Evolutionary conservation across 2,329 filamentous ascomycete species (phyloP).

Genomic region (Pyrenochaeta sp.): DNA sequence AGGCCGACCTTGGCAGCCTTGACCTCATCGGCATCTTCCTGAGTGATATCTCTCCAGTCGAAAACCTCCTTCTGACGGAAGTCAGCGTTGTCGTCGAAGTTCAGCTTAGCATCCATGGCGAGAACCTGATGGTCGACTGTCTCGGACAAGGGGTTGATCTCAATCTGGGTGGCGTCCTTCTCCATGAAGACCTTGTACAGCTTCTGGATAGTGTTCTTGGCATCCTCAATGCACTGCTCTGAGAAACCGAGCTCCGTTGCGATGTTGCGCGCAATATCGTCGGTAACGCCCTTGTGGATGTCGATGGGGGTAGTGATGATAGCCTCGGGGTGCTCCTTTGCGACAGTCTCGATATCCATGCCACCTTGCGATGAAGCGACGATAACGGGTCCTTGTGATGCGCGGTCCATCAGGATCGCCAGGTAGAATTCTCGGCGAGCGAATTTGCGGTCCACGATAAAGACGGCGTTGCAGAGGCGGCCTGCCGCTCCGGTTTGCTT

Average conservation of each 20-base stretch:
- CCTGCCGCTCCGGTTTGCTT: conserved; percentile 97
- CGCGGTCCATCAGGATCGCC: conserved; percentile 97
- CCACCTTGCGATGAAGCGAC: conserved; percentile 98
- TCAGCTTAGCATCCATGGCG: conserved; percentile 99
- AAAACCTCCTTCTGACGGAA: conserved; percentile 98
- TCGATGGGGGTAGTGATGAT: conserved; percentile 94
- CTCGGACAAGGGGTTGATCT: conserved; percentile 99
- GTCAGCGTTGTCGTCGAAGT: conserved; percentile 98
- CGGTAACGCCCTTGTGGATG: conserved; percentile 93
- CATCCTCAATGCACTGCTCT: conserved; percentile 95
- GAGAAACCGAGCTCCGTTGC: conserved; percentile 95
- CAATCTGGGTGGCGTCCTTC: conserved; percentile 98
- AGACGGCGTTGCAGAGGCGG: conserved; percentile 95
- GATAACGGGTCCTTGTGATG: conserved; percentile 89
- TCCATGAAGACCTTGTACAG: conserved; percentile 99
- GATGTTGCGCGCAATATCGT: conserved; percentile 91
- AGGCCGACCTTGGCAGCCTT: conserved; percentile 92
- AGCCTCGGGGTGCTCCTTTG: conserved; percentile 95
- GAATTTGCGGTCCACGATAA: conserved; percentile 99
- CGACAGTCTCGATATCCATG: conserved; percentile 98
- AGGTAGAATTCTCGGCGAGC: conserved; percentile 99
- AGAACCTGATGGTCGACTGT: conserved; percentile 98
- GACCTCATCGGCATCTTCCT: conserved; percentile 98
- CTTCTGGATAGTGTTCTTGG: conserved; percentile 96
- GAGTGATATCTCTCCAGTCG: conserved; percentile 88